phyloP scores from a whole-genome alignment of 2,329 filamentous ascomycete genomes.

The Hymenoscyphus infarciens region DNA sequence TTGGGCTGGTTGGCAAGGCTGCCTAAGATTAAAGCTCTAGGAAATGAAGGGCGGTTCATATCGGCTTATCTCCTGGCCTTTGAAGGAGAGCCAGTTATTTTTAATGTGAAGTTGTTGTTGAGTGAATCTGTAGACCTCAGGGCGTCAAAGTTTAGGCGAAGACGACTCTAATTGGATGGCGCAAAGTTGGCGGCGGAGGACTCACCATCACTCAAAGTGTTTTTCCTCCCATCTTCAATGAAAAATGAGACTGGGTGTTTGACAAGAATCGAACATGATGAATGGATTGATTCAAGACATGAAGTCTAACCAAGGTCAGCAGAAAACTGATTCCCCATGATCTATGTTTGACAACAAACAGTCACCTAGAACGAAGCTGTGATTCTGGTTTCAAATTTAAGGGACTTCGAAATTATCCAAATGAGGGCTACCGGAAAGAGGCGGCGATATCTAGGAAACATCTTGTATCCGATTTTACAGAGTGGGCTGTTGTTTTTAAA shows the following conservation, averaged over 20 bases:
- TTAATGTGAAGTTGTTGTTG: neutral
- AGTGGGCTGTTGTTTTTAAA: no score
- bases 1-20: neutral
- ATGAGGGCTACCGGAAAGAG: no score
- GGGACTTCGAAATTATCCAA: neutral
- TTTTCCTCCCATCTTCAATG: neutral
- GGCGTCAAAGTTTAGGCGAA: neutral
- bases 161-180: neutral
- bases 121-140: slow-evolving; percentile 1
- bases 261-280: neutral
- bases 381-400: neutral
- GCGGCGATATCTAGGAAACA: no score
- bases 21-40: neutral
- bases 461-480: no score
- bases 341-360: neutral
- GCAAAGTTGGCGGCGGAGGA: neutral
- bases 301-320: neutral
- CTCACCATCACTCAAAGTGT: neutral
- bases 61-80: neutral
- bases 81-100: neutral
- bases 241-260: neutral
- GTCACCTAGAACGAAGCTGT: neutral
- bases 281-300: neutral
- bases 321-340: neutral
- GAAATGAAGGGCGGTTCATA: neutral